A percentile compares a stretch with the other conserved stretches of the same genome.
These are phyloP conservation scores for Suillus ampliporus DNA, from an alignment of 768 basidiomycete genomes.

Conservation along the genomic window DNA sequence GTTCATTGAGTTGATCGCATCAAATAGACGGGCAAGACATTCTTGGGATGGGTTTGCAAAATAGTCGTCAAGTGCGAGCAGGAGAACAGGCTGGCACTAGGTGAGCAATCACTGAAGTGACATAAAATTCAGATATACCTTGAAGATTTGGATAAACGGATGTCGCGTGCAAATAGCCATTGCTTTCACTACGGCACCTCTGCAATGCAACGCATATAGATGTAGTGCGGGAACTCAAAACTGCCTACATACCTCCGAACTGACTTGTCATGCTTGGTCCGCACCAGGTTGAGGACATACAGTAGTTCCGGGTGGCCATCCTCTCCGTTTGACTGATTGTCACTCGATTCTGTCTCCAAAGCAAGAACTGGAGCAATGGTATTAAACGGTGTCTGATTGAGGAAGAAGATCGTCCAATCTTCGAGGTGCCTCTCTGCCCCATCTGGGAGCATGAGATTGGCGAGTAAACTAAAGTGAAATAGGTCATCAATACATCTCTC, in stretches of 20 bases:
- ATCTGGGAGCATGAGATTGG: slow-evolving; percentile 98
- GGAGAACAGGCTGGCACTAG: slow-evolving; percentile 77
- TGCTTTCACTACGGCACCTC: slow-evolving; percentile 94
- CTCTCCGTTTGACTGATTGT: slow-evolving; percentile 30
- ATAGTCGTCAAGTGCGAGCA: slow-evolving; percentile 96
- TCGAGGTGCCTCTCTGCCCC: slow-evolving; percentile 94
- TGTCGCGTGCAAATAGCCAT: slow-evolving; percentile 93
- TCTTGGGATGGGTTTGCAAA: slow-evolving; percentile 88
- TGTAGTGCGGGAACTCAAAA: slow-evolving; percentile 7
- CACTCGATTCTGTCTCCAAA: slow-evolving; percentile 55
- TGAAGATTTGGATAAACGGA: slow-evolving; percentile 96
- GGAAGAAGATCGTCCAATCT: slow-evolving; percentile 99
- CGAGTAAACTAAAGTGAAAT: slow-evolving; percentile 69
- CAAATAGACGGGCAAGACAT: slow-evolving; percentile 88
- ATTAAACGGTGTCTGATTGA: slow-evolving; percentile 92
- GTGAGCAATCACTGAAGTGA: slow-evolving; percentile 17
- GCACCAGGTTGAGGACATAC: slow-evolving; percentile 89
- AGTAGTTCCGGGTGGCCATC: slow-evolving; percentile 58
- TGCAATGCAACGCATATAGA: slow-evolving; percentile 34
- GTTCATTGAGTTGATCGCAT: slow-evolving; percentile 93
- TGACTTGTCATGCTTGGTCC: slow-evolving; percentile 89
- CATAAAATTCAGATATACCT: slow-evolving; percentile 53
- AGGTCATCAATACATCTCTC: slow-evolving; percentile 11
- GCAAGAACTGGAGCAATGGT: slow-evolving; percentile 84
- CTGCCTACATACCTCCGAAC: slow-evolving; percentile 64